A percentile compares a stretch with the other conserved stretches of the same genome.
Evolutionary conservation across 2,329 filamentous ascomycete genomes (phyloP).

Genomic region (Plectosphaerella cucumerina): DNA sequence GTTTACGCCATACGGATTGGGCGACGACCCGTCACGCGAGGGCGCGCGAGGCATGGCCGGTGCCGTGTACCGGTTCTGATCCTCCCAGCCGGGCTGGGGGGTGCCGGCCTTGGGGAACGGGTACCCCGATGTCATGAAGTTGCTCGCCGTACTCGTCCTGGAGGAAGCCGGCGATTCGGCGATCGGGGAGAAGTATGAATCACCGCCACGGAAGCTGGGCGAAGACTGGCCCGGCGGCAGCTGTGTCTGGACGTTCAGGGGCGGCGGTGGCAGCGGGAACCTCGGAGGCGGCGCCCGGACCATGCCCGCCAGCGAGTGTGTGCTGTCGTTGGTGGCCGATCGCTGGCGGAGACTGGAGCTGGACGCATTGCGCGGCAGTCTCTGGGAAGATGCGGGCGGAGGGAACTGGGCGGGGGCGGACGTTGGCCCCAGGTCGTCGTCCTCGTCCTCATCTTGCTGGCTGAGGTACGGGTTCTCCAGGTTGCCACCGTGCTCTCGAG

Average conservation of each 20-base stretch:
- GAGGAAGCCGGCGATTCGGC: slow-evolving; percentile 75
- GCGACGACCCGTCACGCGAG: slow-evolving; percentile 70
- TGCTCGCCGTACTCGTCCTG: slow-evolving; percentile 69
- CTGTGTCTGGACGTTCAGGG: slow-evolving; percentile 67
- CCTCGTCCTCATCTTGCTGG: slow-evolving; percentile 60
- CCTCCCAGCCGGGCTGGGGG: slow-evolving; percentile 67
- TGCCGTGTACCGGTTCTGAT: slow-evolving; percentile 78
- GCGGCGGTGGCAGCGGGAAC: slow-evolving; percentile 61
- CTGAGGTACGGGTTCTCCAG: slow-evolving; percentile 80
- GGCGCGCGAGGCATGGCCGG: slow-evolving; percentile 78
- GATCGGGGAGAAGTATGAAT: slow-evolving; percentile 91
- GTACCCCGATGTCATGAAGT: slow-evolving; percentile 58
- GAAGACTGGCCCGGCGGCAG: slow-evolving; percentile 42
- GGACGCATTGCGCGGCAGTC: slow-evolving; percentile 62
- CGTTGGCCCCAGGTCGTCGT: slow-evolving; percentile 41
- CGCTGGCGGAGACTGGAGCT: slow-evolving; percentile 71
- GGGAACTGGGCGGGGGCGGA: slow-evolving; percentile 31
- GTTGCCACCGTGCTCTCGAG: slow-evolving; percentile 59
- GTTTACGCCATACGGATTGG: slow-evolving; percentile 59
- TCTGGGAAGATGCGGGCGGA: slow-evolving; percentile 25
- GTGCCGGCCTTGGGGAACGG: slow-evolving; percentile 73
- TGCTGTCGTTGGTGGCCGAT: slow-evolving; percentile 70
- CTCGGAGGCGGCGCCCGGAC: slow-evolving; percentile 62
- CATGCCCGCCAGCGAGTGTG: slow-evolving; percentile 52
- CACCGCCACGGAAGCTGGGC: slow-evolving; percentile 58